Evolutionary conservation across 1,139 yeast species (phyloP).

Genomic region (Yamadazyma dushanensis): DNA sequence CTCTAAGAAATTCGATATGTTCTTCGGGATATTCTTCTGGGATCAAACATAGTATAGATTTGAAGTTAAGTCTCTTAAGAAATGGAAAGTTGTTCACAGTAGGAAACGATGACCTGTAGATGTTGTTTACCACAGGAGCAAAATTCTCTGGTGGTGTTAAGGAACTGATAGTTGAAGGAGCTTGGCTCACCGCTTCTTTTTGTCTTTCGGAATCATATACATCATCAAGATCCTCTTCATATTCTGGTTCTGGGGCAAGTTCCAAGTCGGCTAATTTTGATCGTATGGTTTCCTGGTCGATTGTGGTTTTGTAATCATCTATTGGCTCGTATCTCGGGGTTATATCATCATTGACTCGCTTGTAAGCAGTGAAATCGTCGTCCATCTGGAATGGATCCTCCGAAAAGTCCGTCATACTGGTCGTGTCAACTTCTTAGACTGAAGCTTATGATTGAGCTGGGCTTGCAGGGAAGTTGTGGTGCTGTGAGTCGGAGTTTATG

Average conservation of each 20-base stretch:
- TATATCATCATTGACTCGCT: conserved; percentile 18
- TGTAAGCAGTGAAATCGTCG: conserved; percentile 31
- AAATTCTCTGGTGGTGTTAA: conserved; percentile 88
- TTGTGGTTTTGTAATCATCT: conserved; percentile 14
- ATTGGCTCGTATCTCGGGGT: conserved; percentile 19
- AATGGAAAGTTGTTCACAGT: conserved; percentile 77
- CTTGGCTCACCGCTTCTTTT: conserved; percentile 20
- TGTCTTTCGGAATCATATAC: conserved; percentile 33
- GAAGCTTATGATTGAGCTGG: too few species aligned
- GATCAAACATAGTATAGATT: conserved; percentile 77
- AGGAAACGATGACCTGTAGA: conserved; percentile 90
- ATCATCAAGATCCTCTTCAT: conserved; percentile 48
- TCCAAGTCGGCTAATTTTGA: conserved; percentile 30
- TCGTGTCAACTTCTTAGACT: too few species aligned
- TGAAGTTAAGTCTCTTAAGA: conserved; percentile 59
- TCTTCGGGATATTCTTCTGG: conserved; percentile 90
- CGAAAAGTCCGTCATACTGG: conserved; percentile 21
- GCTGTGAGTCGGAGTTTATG: too few species aligned
- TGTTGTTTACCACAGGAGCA: conserved; percentile 74
- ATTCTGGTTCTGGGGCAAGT: conserved; percentile 19
- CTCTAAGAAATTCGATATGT: conserved; percentile 60
- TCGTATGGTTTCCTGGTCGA: conserved; percentile 36
- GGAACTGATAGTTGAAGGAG: conserved; percentile 2
- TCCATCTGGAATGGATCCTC: conserved; percentile 52
- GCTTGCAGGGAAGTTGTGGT: too few species aligned